These are phyloP conservation scores for Cyclotella kingstonii DNA, from an alignment of 108 stramenopile genomes.

Conservation along the genomic window DNA sequence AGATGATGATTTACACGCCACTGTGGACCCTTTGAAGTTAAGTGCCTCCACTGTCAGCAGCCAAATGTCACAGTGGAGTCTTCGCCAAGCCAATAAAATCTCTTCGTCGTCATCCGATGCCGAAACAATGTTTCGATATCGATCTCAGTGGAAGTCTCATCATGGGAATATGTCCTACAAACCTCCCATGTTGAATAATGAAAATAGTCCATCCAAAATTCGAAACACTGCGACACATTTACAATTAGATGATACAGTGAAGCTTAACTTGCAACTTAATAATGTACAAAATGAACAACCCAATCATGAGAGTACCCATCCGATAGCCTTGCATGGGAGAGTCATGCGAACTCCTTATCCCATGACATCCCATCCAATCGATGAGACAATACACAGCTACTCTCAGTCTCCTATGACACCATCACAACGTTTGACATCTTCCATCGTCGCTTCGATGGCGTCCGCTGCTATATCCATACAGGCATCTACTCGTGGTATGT, in stretches of 20 bases:
- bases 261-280: background rate
- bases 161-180: constrained; percentile 29
- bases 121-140: constrained; percentile 21
- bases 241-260: constrained; percentile 13
- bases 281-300: background rate
- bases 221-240: background rate
- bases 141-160: constrained; percentile 32
- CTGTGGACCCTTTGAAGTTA: background rate
- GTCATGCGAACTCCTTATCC: background rate
- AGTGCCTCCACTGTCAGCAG: background rate
- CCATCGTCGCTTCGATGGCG: background rate
- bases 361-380: background rate
- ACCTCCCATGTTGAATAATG: constrained; percentile 24
- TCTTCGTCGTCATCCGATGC: background rate
- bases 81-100: background rate
- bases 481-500: constrained; percentile 11
- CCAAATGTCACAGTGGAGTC: background rate
- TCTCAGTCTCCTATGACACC: constrained; percentile 1
- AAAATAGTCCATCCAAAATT: background rate
- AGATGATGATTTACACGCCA: background rate
- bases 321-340: constrained; percentile 9
- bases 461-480: constrained; percentile 23
- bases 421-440: background rate
- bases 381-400: background rate
- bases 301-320: background rate